Conservation (phyloP, 805 yeast genomes). For the Candida xyloterini region DNA sequence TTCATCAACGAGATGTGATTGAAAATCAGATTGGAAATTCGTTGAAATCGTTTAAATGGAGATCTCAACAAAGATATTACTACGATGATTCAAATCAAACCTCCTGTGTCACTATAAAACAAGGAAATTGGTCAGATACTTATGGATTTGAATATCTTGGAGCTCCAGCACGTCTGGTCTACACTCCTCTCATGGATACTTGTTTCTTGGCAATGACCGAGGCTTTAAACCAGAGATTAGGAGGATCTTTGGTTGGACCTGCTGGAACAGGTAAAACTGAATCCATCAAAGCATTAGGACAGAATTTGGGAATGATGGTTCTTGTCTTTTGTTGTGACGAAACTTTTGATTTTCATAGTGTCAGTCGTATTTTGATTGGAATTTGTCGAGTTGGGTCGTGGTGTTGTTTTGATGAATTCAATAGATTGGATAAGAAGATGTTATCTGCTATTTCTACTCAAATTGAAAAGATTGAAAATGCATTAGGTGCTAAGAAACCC, state of each 20-base stretch:
- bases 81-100: constrained; percentile 29
- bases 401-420: constrained; percentile 97
- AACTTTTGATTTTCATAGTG: constrained; percentile 73
- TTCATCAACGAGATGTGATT: constrained; percentile 52
- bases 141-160: constrained; percentile 89
- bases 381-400: constrained; percentile 82
- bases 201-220: constrained; percentile 69
- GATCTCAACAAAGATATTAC: constrained; percentile 49
- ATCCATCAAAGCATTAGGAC: constrained; percentile 79
- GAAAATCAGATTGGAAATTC: neutral
- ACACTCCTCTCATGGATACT: constrained; percentile 66
- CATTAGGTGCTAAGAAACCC: constrained; percentile 31
- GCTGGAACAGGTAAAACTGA: constrained; percentile 98
- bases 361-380: constrained; percentile 75
- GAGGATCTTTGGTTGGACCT: constrained; percentile 94
- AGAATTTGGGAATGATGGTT: constrained; percentile 74
- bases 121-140: constrained; percentile 45
- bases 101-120: constrained; percentile 41
- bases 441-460: constrained; percentile 84
- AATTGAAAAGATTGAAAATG: constrained; percentile 65
- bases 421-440: constrained; percentile 66
- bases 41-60: constrained; percentile 41
- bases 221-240: constrained; percentile 68
- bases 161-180: constrained; percentile 64
- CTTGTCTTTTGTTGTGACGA: constrained; percentile 92